A percentile compares a stretch with the other conserved stretches of the same genome.
Evolutionary conservation across 2,329 filamentous ascomycete genomes (phyloP).

Genomic region (Didymella arachidicola): DNA sequence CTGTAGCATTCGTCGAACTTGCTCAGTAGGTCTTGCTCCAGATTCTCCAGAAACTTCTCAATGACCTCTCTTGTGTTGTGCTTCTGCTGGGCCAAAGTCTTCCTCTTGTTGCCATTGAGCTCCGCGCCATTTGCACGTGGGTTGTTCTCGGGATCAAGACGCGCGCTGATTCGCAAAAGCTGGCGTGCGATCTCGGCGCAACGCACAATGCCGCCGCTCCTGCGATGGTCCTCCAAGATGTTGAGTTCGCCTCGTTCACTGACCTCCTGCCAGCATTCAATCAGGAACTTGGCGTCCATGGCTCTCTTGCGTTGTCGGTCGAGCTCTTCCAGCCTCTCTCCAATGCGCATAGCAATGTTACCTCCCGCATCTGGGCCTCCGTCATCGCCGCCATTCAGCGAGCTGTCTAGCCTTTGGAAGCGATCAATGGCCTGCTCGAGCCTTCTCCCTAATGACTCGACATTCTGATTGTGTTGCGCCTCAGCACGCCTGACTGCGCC

Average conservation of each 20-base stretch:
- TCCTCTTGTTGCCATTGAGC: constrained; percentile 57
- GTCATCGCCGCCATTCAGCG: constrained; percentile 71
- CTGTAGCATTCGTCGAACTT: constrained; percentile 98
- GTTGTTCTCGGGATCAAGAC: constrained; percentile 78
- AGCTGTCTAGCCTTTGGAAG: constrained; percentile 88
- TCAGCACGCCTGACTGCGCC: constrained; percentile 92
- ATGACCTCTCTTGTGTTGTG: constrained; percentile 84
- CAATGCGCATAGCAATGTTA: constrained; percentile 92
- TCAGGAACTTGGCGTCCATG: constrained; percentile 90
- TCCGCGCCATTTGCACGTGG: constrained; percentile 50
- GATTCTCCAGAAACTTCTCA: constrained; percentile 93
- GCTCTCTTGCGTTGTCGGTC: constrained; percentile 90
- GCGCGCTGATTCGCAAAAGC: constrained; percentile 90
- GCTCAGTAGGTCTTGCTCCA: constrained; percentile 93
- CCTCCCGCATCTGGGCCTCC: constrained; percentile 69
- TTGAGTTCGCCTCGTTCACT: constrained; percentile 87
- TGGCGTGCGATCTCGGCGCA: constrained; percentile 95
- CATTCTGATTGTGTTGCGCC: constrained; percentile 87
- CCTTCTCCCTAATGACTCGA: constrained; percentile 85
- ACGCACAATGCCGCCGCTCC: constrained; percentile 88
- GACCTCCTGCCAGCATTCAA: constrained; percentile 97
- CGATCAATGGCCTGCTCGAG: constrained; percentile 90
- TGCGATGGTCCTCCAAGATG: constrained; percentile 85
- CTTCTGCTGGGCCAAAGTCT: constrained; percentile 50
- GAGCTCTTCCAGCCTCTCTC: constrained; percentile 90